phyloP scores from a whole-genome alignment of 768 basidiomycete genomes.

The Paxillus ammoniavirescens region DNA sequence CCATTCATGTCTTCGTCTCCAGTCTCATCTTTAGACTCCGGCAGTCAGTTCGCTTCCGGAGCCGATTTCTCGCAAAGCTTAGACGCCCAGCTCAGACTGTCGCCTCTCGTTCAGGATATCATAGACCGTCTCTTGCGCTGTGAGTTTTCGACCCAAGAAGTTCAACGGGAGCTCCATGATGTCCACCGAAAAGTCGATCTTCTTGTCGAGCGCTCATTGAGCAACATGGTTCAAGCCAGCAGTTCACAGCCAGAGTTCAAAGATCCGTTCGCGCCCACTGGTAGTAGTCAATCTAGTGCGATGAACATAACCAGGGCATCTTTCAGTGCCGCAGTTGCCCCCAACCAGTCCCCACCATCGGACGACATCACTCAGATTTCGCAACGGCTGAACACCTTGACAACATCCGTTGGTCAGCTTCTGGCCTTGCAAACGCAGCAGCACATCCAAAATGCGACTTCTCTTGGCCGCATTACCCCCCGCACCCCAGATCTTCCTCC shows the following conservation, averaged over 20 bases:
- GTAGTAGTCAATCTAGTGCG: conserved; percentile 30
- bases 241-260: conserved; percentile 70
- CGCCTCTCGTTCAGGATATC: conserved; percentile 74
- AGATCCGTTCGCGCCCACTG: conserved; percentile 65
- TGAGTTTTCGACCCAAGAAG: conserved; percentile 67
- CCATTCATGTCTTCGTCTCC: conserved; percentile 67
- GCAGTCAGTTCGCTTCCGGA: conserved; percentile 55
- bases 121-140: conserved; percentile 71
- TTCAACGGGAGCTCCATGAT: conserved; percentile 71
- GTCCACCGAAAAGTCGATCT: conserved; percentile 77
- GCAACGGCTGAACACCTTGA: conserved; percentile 74
- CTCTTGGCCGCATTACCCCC: conserved; percentile 32
- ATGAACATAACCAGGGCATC: conserved; percentile 58
- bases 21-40: conserved; percentile 75
- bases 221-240: conserved; percentile 17
- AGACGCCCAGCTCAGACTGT: conserved; percentile 72
- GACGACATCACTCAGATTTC: conserved; percentile 78
- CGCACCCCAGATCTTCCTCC: conserved; percentile 46
- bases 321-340: conserved; percentile 62
- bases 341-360: conserved; percentile 62
- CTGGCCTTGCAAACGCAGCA: conserved; percentile 77
- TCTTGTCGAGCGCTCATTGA: conserved; percentile 65
- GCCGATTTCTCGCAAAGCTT: conserved; percentile 50
- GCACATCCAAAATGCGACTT: conserved; percentile 49
- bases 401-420: conserved; percentile 82